A percentile compares a stretch with the other conserved stretches of the same genome.
Conservation (phyloP, 2,329 filamentous ascomycete species). For the Alternaria angustiovoidea region DNA sequence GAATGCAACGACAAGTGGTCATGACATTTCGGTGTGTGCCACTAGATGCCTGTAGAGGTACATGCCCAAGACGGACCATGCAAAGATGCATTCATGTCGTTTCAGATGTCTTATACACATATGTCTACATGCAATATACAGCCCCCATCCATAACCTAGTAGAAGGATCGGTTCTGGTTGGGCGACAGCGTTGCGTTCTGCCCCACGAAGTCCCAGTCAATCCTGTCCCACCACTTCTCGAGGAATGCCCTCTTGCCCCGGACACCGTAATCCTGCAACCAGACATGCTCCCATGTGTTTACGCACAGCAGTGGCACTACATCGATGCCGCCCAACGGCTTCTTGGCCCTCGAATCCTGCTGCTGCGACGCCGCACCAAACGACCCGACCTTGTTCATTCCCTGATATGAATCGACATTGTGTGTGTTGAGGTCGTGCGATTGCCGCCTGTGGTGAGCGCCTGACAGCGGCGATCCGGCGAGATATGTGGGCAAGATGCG, state of each 20-base stretch:
- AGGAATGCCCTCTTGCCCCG: constrained; percentile 79
- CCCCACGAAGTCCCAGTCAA: constrained; percentile 82
- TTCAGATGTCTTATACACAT: constrained; percentile 26
- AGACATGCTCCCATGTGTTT: constrained; percentile 96
- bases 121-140: constrained; percentile 32
- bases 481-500: constrained; percentile 88
- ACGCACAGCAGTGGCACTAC: constrained; percentile 84
- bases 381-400: constrained; percentile 50
- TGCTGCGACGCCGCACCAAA: constrained; percentile 48
- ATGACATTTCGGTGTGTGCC: not conserved
- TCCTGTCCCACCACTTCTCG: constrained; percentile 83
- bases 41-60: not conserved
- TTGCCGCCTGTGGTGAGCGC: constrained; percentile 80
- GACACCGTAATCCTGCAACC: constrained; percentile 81
- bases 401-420: constrained; percentile 40
- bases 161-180: not conserved
- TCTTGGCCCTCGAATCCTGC: constrained; percentile 41
- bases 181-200: constrained; percentile 26
- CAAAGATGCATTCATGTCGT: not conserved
- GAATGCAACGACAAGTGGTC: not conserved
- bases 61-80: not conserved
- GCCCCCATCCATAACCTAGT: not conserved
- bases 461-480: constrained; percentile 86
- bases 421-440: constrained; percentile 73
- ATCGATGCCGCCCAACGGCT: constrained; percentile 72